phyloP scores from a whole-genome alignment of 768 basidiomycete genomes.

The Amanita pseudoporphyria region DNA sequence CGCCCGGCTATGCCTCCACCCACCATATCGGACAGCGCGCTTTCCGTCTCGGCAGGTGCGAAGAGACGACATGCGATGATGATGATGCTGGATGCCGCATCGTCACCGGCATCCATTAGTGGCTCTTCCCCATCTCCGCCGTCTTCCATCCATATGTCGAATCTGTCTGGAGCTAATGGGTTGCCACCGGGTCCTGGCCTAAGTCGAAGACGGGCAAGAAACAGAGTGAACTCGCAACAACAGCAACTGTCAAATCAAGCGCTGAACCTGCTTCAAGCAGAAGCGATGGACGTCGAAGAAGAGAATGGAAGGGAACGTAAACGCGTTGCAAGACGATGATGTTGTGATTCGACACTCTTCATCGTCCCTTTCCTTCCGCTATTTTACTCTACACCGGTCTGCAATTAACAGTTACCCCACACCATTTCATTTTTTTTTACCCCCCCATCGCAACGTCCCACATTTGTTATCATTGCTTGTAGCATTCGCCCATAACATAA shows the following conservation, averaged over 20 bases:
- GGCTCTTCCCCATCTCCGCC: conserved; percentile 13
- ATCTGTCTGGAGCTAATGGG: conserved; percentile 14
- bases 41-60: conserved; percentile 42
- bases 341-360: background rate
- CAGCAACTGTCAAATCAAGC: conserved; percentile 29
- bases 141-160: conserved; percentile 10
- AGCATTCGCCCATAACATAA: too few relatives aligned
- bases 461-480: too few relatives aligned
- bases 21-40: conserved; percentile 23
- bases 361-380: too few relatives aligned
- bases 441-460: too few relatives aligned
- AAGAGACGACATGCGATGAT: conserved; percentile 75
- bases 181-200: conserved; percentile 11
- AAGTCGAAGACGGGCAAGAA: conserved; percentile 46
- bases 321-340: conserved; percentile 55
- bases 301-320: conserved; percentile 62
- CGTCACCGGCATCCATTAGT: conserved; percentile 27
- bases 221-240: conserved; percentile 20
- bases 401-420: too few relatives aligned
- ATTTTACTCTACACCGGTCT: too few relatives aligned
- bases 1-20: conserved; percentile 14
- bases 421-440: too few relatives aligned
- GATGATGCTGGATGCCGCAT: conserved; percentile 59
- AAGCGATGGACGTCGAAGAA: conserved; percentile 72
- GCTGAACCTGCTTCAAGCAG: conserved; percentile 27